These are phyloP conservation scores for Tolypocladium ovalisporum DNA, from an alignment of 2,329 filamentous ascomycete species.

Conservation along the genomic window DNA sequence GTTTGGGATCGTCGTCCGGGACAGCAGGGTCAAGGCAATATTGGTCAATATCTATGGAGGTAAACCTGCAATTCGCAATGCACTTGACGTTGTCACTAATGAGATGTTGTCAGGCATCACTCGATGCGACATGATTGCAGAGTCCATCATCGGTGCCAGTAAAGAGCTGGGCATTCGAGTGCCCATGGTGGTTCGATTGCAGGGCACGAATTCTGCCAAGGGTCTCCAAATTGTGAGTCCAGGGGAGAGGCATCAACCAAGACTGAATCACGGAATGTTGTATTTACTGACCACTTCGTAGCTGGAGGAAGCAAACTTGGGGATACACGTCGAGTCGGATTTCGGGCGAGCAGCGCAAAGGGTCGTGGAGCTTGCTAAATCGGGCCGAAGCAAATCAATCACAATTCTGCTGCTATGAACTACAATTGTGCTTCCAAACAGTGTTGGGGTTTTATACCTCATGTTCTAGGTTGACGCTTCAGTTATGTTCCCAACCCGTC, in stretches of 20 bases:
- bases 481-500: no score
- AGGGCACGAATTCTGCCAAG: constrained; percentile 33
- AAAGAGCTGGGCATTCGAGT: constrained; percentile 24
- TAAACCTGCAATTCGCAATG: constrained; percentile 4
- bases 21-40: constrained; percentile 58
- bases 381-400: neutral
- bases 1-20: constrained; percentile 62
- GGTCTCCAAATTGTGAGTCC: constrained; percentile 28
- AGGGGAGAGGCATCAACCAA: neutral
- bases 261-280: no score
- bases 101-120: constrained; percentile 28
- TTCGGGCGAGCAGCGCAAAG: constrained; percentile 24
- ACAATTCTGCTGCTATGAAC: neutral
- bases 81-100: neutral
- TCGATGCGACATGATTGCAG: constrained; percentile 39
- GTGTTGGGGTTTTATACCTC: neutral
- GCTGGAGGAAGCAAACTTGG: constrained; percentile 23
- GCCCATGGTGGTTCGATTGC: constrained; percentile 33
- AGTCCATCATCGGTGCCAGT: constrained; percentile 33
- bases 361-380: constrained; percentile 19
- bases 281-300: constrained; percentile 4
- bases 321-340: constrained; percentile 25
- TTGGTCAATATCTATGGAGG: constrained; percentile 46
- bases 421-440: neutral
- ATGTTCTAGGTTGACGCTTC: neutral